These are phyloP conservation scores for Xylaria castorea DNA, from an alignment of 495 filamentous ascomycete genomes.

Conservation along the genomic window DNA sequence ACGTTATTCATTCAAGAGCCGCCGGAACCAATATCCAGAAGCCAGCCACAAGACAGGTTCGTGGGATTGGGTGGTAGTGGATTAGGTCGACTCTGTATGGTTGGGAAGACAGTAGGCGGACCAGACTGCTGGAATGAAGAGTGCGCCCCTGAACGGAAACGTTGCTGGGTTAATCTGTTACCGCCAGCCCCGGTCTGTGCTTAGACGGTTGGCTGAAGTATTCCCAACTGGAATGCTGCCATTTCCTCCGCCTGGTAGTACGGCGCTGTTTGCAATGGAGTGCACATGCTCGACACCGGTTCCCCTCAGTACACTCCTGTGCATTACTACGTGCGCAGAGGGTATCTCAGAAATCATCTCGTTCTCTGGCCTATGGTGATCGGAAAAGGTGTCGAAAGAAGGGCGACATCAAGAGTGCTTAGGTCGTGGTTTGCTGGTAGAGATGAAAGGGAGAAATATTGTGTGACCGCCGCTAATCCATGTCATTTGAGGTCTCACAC, in stretches of 20 bases:
- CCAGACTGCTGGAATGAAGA: conserved; percentile 5
- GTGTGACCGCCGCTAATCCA: not conserved
- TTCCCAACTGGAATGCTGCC: not conserved
- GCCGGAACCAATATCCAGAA: conserved; percentile 11
- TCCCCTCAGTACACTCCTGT: not conserved
- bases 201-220: not conserved
- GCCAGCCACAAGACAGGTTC: not conserved
- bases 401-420: not conserved
- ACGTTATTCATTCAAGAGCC: not conserved
- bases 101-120: not conserved
- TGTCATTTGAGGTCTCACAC: not conserved
- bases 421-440: not conserved
- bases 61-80: not conserved
- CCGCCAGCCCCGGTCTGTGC: not conserved
- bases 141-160: not conserved
- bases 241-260: not conserved
- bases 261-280: not conserved
- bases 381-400: not conserved
- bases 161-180: not conserved
- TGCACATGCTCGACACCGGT: not conserved
- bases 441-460: not conserved
- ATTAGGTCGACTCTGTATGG: not conserved
- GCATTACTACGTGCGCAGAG: not conserved
- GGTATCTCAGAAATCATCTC: not conserved
- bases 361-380: not conserved